phyloP scores from a whole-genome alignment of 2,329 filamentous ascomycete genomes.

The Didymella arachidicola region DNA sequence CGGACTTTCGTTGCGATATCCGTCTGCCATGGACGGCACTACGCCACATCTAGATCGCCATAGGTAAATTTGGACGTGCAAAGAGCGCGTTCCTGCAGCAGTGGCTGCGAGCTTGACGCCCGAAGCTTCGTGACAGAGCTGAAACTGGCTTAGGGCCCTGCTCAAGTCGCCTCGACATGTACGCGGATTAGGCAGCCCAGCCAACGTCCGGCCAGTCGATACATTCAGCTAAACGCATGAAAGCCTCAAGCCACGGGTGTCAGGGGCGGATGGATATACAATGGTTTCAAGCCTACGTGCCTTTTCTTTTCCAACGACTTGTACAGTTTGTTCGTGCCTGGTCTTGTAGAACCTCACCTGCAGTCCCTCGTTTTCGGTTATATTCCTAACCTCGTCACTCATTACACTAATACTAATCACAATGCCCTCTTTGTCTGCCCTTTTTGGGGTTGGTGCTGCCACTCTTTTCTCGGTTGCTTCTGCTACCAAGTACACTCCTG shows the following conservation, averaged over 20 bases:
- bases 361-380: slow-evolving; percentile 34
- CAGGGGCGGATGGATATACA: slow-evolving; percentile 25
- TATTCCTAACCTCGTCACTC: slow-evolving; percentile 29
- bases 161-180: not conserved
- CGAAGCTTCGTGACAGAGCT: slow-evolving; percentile 4
- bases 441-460: slow-evolving; percentile 34
- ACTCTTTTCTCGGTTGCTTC: slow-evolving; percentile 34
- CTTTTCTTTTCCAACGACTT: slow-evolving; percentile 29
- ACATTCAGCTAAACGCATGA: slow-evolving; percentile 14
- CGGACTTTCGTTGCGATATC: slow-evolving; percentile 2
- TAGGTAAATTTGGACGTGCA: slow-evolving; percentile 7
- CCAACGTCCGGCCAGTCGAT: slow-evolving; percentile 3
- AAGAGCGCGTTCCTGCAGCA: slow-evolving; percentile 27
- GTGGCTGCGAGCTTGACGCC: slow-evolving; percentile 13
- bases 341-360: slow-evolving; percentile 34
- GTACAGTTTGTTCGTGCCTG: slow-evolving; percentile 32
- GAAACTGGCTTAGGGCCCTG: slow-evolving; percentile 8
- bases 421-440: slow-evolving; percentile 41
- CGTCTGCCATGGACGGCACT: slow-evolving; percentile 5
- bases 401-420: slow-evolving; percentile 30
- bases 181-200: slow-evolving; percentile 9
- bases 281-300: not conserved
- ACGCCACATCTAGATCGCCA: slow-evolving; percentile 9
- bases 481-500: slow-evolving; percentile 30
- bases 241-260: slow-evolving; percentile 7